Evolutionary conservation across 1,284 basidiomycete species (phyloP).

Genomic region (Neonothopanus nambi): DNA sequence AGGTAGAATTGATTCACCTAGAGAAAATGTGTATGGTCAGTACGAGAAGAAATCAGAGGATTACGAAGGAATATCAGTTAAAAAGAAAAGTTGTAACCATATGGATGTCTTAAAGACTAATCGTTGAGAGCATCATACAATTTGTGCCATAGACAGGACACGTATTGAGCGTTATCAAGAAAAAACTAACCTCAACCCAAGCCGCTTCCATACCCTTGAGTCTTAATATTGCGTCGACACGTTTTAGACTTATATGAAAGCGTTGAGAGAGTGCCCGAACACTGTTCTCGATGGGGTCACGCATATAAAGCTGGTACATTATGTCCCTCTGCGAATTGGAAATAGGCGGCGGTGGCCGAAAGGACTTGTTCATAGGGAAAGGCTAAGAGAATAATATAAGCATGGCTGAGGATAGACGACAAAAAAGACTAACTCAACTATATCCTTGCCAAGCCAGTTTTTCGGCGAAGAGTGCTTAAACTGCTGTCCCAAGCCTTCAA

Average conservation of each 20-base stretch:
- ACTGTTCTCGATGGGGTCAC: conserved; percentile 54
- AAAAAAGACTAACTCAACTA: conserved; percentile 48
- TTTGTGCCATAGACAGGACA: conserved; percentile 11
- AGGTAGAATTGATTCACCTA: conserved; percentile 7
- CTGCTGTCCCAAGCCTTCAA: conserved; percentile 34
- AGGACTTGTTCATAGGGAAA: conserved; percentile 80
- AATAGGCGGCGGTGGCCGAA: conserved; percentile 74
- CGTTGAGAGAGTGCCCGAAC: conserved; percentile 60
- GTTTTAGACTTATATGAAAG: conserved; percentile 69
- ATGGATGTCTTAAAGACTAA: conserved; percentile 83
- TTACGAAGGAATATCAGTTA: conserved; percentile 31
- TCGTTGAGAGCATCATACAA: conserved; percentile 70
- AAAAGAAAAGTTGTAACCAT: conserved; percentile 59
- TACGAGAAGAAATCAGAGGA: conserved; percentile 22
- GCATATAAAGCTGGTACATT: conserved; percentile 60
- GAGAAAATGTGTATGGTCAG: conserved; percentile 17
- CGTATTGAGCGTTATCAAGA: conserved; percentile 8
- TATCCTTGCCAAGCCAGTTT: conserved; percentile 59
- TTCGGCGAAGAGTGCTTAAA: conserved; percentile 44
- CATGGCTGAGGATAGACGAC: neutral
- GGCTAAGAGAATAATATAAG: conserved; percentile 46
- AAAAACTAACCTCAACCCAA: conserved; percentile 65
- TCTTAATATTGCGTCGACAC: conserved; percentile 77
- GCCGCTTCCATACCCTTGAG: conserved; percentile 74
- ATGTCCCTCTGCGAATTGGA: conserved; percentile 56